Percentiles rank a stretch among this genome's conserved stretches.
These are phyloP conservation scores for Articulospora tetracladia DNA, from an alignment of 495 filamentous ascomycete genomes.

Conservation along the genomic window DNA sequence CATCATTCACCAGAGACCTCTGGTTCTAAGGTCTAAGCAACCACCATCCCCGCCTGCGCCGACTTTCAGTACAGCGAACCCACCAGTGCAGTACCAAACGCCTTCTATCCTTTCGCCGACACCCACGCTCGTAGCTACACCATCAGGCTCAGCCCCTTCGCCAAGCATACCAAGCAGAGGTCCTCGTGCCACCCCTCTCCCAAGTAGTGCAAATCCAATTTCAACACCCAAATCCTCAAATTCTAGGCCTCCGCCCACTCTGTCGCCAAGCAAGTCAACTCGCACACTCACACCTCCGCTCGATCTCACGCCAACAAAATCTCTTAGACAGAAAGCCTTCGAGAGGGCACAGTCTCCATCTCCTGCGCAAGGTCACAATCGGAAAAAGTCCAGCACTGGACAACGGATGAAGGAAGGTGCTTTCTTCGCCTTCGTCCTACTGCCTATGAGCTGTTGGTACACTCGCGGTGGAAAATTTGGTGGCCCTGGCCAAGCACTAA, in stretches of 20 bases:
- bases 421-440: constrained; percentile 8
- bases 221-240: neutral
- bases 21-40: neutral
- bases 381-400: neutral
- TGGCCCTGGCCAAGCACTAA: neutral
- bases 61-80: neutral
- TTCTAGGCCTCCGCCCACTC: neutral
- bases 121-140: neutral
- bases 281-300: neutral
- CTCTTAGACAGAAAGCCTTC: neutral
- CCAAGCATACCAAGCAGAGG: neutral
- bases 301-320: neutral
- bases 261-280: neutral
- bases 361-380: neutral
- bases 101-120: neutral
- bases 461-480: constrained; percentile 2
- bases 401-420: constrained; percentile 6
- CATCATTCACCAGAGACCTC: neutral
- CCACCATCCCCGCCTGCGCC: neutral
- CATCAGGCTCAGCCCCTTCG: neutral
- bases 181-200: neutral
- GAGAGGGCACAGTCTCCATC: neutral
- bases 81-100: neutral
- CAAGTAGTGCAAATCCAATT: neutral
- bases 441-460: constrained; percentile 13